Conservation (phyloP, 2,329 filamentous ascomycete genomes). For the Leptodontidium sp. region DNA sequence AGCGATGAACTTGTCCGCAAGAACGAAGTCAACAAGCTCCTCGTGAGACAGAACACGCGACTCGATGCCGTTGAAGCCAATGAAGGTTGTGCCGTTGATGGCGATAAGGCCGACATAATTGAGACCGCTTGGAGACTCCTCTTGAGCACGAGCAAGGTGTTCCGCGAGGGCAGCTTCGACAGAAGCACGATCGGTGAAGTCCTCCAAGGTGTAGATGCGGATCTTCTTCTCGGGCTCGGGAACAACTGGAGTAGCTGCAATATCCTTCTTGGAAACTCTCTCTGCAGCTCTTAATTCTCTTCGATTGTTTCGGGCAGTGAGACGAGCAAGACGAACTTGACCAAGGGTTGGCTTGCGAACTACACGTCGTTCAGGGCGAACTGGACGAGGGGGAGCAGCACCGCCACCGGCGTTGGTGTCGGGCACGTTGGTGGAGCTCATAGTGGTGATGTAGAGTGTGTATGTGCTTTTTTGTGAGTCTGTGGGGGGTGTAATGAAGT, state of each 20-base stretch:
- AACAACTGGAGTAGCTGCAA: no score
- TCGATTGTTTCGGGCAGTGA: no score
- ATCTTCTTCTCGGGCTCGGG: background rate
- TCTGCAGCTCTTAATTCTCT: no score
- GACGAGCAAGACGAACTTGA: no score
- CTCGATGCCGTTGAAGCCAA: background rate
- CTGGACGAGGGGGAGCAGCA: background rate
- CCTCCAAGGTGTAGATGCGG: background rate
- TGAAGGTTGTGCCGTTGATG: background rate
- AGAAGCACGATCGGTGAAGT: constrained; percentile 1
- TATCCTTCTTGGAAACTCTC: background rate
- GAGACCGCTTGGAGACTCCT: background rate
- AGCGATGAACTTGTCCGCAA: constrained; percentile 12
- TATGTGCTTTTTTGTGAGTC: background rate
- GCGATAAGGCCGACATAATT: no score
- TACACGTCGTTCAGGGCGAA: no score
- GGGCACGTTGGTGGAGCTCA: background rate
- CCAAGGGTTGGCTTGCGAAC: no score
- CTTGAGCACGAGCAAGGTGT: background rate
- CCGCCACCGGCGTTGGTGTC: background rate
- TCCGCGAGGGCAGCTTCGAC: constrained; percentile 5
- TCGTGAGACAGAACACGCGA: background rate
- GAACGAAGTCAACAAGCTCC: constrained; percentile 6
- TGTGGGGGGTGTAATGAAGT: background rate
- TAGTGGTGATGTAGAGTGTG: background rate